Evolutionary conservation across 225 moss, liverwort and hornwort genomes (phyloP).

Genomic region (Ulota crispa): DNA sequence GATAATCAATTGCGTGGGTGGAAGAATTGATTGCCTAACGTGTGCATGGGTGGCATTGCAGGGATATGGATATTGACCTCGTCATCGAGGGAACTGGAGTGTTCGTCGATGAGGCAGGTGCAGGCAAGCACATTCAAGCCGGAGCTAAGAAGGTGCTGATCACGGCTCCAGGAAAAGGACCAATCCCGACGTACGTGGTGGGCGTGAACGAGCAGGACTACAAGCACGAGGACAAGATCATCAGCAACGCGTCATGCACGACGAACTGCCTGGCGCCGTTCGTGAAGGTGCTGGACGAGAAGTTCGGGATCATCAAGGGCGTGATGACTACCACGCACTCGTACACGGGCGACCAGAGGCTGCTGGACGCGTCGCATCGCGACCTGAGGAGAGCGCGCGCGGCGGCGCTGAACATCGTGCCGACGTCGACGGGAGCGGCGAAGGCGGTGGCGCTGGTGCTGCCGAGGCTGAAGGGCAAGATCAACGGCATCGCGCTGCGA

Average conservation of each 20-base stretch:
- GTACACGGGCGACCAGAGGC: constrained; percentile 88
- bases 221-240: constrained; percentile 55
- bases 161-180: constrained; percentile 89
- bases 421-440: constrained; percentile 95
- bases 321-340: constrained; percentile 96
- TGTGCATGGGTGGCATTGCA: not conserved
- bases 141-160: constrained; percentile 97
- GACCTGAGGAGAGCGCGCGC: constrained; percentile 83
- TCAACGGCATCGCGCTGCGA: constrained; percentile 91
- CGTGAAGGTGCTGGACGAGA: constrained; percentile 92
- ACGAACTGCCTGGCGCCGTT: constrained; percentile 96
- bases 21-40: too few species aligned
- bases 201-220: constrained; percentile 92
- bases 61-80: constrained; percentile 65
- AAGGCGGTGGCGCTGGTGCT: constrained; percentile 88
- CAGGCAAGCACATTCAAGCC: constrained; percentile 82
- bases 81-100: constrained; percentile 96
- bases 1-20: too few species aligned
- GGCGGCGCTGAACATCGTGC: constrained; percentile 88
- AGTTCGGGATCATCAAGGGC: constrained; percentile 95
- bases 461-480: constrained; percentile 81
- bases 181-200: constrained; percentile 86
- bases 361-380: constrained; percentile 89
- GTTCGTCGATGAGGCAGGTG: constrained; percentile 86
- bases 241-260: constrained; percentile 96